Evolutionary conservation across 306 rosid genomes (phyloP).

Genomic region (Pyrus communis): DNA sequence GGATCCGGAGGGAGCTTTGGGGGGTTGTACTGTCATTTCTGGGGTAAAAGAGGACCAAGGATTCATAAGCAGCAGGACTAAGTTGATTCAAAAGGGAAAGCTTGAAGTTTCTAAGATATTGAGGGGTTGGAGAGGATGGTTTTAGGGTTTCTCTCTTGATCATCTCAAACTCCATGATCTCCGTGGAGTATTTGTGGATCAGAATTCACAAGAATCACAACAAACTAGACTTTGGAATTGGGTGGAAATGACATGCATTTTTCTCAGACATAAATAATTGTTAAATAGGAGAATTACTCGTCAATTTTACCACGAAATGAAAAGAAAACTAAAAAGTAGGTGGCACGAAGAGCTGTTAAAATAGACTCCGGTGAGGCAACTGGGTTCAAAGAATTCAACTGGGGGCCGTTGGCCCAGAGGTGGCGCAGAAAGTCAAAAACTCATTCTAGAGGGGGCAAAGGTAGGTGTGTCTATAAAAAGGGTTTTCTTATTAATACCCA

Average conservation of each 20-base stretch:
- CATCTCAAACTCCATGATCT: slow-evolving; percentile 7
- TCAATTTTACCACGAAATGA: no score
- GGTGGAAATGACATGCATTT: background rate
- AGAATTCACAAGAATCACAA: background rate
- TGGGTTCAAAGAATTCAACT: background rate
- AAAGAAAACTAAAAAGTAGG: background rate
- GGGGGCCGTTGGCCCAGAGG: no score
- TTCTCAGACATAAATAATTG: background rate
- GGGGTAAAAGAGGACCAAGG: slow-evolving; percentile 14
- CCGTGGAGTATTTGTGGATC: background rate
- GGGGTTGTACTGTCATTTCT: background rate
- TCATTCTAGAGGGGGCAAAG: no score
- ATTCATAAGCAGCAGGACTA: background rate
- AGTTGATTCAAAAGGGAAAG: slow-evolving; percentile 17
- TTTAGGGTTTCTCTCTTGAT: slow-evolving; percentile 1
- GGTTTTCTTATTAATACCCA: no score
- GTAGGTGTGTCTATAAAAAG: no score
- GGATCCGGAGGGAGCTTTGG: background rate
- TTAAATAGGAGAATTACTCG: background rate
- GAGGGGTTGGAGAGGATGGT: slow-evolving; percentile 17
- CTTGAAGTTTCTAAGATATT: background rate
- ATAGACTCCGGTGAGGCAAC: background rate
- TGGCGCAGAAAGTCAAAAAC: no score
- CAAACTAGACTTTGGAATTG: background rate
- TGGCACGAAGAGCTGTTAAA: background rate